These are phyloP conservation scores for Diaporthe citrichinensis DNA, from an alignment of 2,329 filamentous ascomycete species.

Conservation along the genomic window DNA sequence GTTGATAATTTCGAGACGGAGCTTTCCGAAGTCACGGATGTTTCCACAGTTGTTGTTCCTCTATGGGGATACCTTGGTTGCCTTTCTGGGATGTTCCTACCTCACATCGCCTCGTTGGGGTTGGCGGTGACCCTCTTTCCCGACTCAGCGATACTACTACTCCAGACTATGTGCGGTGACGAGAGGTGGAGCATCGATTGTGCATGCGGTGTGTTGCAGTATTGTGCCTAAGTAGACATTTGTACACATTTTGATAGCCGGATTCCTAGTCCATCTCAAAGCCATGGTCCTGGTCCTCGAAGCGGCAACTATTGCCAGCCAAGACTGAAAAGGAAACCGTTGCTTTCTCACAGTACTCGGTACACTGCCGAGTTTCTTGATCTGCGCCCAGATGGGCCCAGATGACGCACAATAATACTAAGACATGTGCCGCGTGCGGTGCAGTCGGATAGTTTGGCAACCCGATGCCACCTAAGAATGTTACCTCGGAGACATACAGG, in stretches of 20 bases:
- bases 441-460: not conserved
- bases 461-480: not conserved
- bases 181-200: not conserved
- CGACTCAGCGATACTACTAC: not conserved
- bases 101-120: not conserved
- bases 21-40: not conserved
- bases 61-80: not conserved
- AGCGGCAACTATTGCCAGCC: not conserved
- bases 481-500: not conserved
- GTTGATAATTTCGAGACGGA: not conserved
- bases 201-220: too few relatives aligned
- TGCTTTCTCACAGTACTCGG: too few relatives aligned
- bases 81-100: conserved; percentile 1
- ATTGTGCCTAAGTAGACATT: not conserved
- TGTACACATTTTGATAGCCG: not conserved
- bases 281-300: not conserved
- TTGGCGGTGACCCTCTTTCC: not conserved
- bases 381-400: not conserved
- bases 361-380: not conserved
- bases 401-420: not conserved
- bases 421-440: not conserved
- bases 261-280: too few relatives aligned
- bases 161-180: not conserved
- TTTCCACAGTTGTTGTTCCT: not conserved
- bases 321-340: not conserved